Conservation (phyloP, 352 stramenopile genomes). For the Pythium guiyangense region DNA sequence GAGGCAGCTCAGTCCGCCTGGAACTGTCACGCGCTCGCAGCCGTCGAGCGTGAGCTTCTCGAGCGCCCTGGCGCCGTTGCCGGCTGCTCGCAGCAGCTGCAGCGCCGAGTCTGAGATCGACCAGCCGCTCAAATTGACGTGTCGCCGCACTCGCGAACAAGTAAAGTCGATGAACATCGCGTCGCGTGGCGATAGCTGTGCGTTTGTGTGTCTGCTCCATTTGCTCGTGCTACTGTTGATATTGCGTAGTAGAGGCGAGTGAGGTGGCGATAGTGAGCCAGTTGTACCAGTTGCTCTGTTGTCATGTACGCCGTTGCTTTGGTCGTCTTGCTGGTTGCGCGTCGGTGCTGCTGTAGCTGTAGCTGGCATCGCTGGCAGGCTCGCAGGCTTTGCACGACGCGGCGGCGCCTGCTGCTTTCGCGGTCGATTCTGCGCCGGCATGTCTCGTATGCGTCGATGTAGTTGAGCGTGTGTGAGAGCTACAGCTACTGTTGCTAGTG, state of each 20-base stretch:
- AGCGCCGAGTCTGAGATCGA: constrained; percentile 36
- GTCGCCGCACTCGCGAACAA: constrained; percentile 21
- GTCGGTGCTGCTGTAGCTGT: background rate
- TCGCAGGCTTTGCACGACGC: constrained; percentile 1
- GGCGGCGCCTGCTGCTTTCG: background rate
- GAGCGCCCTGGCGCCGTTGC: background rate
- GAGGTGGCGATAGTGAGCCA: background rate
- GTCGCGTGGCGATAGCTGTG: constrained; percentile 9
- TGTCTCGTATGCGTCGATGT: background rate
- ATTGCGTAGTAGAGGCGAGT: background rate
- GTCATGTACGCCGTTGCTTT: background rate
- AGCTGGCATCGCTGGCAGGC: constrained; percentile 1
- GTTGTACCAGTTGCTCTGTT: background rate
- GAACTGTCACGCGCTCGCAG: constrained; percentile 17
- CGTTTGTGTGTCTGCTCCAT: background rate
- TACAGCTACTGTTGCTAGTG: background rate
- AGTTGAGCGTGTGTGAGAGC: background rate
- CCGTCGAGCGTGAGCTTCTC: constrained; percentile 24
- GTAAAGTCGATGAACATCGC: constrained; percentile 15
- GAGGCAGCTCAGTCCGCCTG: constrained; percentile 7
- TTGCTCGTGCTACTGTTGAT: background rate
- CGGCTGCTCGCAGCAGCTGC: constrained; percentile 17
- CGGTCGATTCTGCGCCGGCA: constrained; percentile 1
- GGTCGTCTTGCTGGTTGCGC: constrained; percentile 11
- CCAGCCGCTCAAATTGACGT: constrained; percentile 58